Evolutionary conservation across 2,329 filamentous ascomycete genomes (phyloP), one percentile per base, ranked within the genome.

Genomic region (Laburnicola sp.): DNA sequence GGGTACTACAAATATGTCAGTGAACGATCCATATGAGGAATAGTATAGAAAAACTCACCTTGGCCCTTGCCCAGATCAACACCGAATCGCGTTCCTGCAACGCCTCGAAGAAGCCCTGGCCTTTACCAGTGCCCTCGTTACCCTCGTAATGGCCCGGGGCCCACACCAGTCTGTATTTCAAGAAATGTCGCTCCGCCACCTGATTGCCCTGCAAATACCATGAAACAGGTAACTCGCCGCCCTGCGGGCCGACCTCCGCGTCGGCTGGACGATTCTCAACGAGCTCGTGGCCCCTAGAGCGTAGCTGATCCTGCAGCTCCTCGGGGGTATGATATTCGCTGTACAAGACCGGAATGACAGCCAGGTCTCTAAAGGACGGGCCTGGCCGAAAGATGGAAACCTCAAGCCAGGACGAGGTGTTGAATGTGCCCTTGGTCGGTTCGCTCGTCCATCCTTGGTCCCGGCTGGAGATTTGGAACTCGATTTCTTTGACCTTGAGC

Each of bases 381-480:
- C 42, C 41, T 8, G 53, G 56, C 7, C 67, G 61, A 5, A 70
- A 30, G 10, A 72, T 69, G 6, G 64, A 68, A 1, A 61, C 57
- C 27, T 72, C 69, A 6, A 69, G 48, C 69, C 69, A 72, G 2
- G 66, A 70, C 2, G 66, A 66, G 3, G 66, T 69, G 8, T 53
- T 41, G 45, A 59, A 72, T 0, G 65, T 63, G 16, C 65, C 65
- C 9, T 45, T 28, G 3, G 60, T 65, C 6, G 52, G 51, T 38
- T 69, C 58, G 26, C 55, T 64, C 2, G 66, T 66, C 69, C 69
- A 71, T 3, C 69, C 69, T 42, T 72, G 69, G 43, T 72, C 69
- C 4, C 40, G 45, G 38, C 64, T 67, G 10, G 21, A 43, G 8
- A 70, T 41, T 1, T 54, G 39, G 36, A 69, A 71, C 2, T 61